Evolutionary conservation across 805 yeast species (phyloP), one percentile per base, ranked within the genome.

Genomic region (Ogataea neopini): DNA sequence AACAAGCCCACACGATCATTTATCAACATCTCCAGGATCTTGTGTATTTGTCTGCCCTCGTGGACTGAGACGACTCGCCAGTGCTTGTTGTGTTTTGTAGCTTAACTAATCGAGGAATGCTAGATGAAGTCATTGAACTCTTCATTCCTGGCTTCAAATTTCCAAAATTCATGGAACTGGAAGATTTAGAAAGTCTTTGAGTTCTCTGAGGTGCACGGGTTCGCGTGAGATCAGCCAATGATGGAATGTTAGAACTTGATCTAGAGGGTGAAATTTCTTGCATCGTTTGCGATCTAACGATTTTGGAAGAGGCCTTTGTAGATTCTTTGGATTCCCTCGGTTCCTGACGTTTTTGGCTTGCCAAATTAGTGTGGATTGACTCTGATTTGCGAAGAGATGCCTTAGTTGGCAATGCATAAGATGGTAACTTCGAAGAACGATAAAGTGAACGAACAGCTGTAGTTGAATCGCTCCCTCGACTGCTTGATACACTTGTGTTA

Each of bases 381-480:
- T 54, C 57, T 15, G 49, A 47, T 17, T 44, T 47, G 14, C 43
- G 46, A 3, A 56, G 30, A 1, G 57, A 56, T 4, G 58, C 44
- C 42, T 40, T 43, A 4, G 58, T 54, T 3, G 60, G 57, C 20
- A 51, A 48, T n/a, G 56, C 51, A 26, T 55, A 57, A 2, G 59
- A 55, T 2, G 61, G 58, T 7, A 51, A 19, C 34, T 39, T 43
- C 14, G 49, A 51, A 14, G 43, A 40, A 11, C 37, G 44, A 29
- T 40, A 36, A 7, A 23, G 37, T 10, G 37, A 36, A 11, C 44
- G 37, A 5, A 36, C 37, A 4, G 36, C 36, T 3, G 33, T 33
- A 11, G 33, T 25, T n/a, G 15, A 17, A 26, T 18, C 30, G 19
- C 36, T 33, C 19, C 28, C 33, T 4, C 23, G 18, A 14, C 35